Evolutionary conservation across 768 basidiomycete species (phyloP).

Genomic region (Psilocybe tampanensis): DNA sequence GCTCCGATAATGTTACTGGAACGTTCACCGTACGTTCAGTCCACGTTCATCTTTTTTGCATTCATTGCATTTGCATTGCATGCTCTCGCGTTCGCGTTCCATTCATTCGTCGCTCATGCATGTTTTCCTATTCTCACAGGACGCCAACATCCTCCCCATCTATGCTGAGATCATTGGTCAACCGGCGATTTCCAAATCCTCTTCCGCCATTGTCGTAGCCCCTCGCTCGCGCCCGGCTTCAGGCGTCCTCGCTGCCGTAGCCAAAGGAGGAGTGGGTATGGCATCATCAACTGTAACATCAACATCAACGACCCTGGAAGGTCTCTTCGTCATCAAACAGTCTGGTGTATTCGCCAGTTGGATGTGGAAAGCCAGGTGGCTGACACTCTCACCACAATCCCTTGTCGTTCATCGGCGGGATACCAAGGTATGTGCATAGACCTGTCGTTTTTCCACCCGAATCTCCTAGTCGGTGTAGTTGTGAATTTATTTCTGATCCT

Average conservation of each 20-base stretch:
- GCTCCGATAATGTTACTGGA: constrained; percentile 30
- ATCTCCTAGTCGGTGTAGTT: too few species aligned
- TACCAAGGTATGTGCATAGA: constrained; percentile 81
- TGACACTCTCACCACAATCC: constrained; percentile 66
- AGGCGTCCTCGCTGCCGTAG: constrained; percentile 12
- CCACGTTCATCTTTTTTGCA: not conserved
- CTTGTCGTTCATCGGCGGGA: constrained; percentile 64
- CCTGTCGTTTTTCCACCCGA: too few species aligned
- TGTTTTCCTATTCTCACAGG: constrained; percentile 16
- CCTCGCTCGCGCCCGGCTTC: constrained; percentile 23
- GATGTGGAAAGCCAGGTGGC: constrained; percentile 77
- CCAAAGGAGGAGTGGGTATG: too few species aligned
- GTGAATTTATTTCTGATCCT: not conserved
- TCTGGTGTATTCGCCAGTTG: constrained; percentile 71
- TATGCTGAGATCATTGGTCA: constrained; percentile 28
- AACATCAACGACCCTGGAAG: constrained; percentile 45
- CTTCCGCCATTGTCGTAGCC: constrained; percentile 14
- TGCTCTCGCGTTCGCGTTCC: too few species aligned
- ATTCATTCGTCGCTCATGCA: constrained; percentile 1
- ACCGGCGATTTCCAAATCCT: constrained; percentile 6
- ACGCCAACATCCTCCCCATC: constrained; percentile 27
- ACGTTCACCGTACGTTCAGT: constrained; percentile 32
- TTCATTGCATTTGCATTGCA: too few species aligned
- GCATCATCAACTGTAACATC: too few species aligned
- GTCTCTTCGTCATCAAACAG: constrained; percentile 71